phyloP scores from a whole-genome alignment of 441 rosid species.

The Gossypium schwendimanii region DNA sequence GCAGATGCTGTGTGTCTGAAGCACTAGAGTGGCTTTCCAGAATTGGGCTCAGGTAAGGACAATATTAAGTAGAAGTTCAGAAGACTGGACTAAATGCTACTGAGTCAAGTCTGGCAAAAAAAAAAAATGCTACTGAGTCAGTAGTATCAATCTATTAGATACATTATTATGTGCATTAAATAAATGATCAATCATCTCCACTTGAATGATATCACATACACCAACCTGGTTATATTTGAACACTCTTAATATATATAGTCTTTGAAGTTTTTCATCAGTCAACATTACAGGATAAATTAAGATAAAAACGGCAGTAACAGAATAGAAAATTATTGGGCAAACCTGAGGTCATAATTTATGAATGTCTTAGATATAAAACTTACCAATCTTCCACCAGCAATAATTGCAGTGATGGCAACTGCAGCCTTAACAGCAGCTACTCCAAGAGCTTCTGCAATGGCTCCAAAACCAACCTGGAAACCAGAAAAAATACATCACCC shows the following conservation, averaged over 20 bases:
- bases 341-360: slow-evolving; percentile 5
- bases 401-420: slow-evolving; percentile 87
- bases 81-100: neutral
- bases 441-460: slow-evolving; percentile 98
- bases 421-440: slow-evolving; percentile 94
- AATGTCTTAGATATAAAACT: slow-evolving; percentile 23
- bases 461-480: slow-evolving; percentile 86
- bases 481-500: slow-evolving; percentile 18
- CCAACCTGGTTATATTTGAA: neutral
- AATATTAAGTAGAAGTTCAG: slow-evolving; percentile 6
- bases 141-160: neutral
- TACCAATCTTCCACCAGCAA: slow-evolving; percentile 98
- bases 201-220: neutral
- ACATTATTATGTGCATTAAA: neutral
- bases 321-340: slow-evolving; percentile 16
- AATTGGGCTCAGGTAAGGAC: neutral
- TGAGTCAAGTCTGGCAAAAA: neutral
- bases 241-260: neutral
- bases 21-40: slow-evolving; percentile 12
- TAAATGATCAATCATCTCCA: neutral
- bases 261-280: neutral
- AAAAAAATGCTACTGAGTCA: neutral
- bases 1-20: neutral
- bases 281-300: slow-evolving; percentile 18
- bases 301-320: slow-evolving; percentile 10